Base-by-base conservation (phyloP, 2,329 filamentous ascomycete species). In the Macrophomina phaseolina region DNA sequence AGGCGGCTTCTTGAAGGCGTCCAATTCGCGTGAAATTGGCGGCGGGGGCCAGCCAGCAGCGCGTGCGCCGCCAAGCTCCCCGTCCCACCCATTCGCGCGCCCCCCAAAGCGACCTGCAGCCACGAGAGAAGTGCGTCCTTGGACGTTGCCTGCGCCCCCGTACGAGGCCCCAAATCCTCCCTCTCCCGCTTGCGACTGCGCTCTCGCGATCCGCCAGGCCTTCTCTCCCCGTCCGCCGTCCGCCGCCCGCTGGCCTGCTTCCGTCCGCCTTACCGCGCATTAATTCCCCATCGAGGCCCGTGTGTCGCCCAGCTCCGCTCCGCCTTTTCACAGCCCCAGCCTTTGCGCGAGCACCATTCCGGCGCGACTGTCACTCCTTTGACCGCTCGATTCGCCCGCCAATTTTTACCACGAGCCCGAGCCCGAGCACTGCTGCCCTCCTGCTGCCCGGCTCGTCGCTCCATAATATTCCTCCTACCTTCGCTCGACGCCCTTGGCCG, bases 301-400 rank as follows among this genome's bases (percentile, higher is more conserved):
- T 49, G 58, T 62, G 58, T 62, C 58, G 23, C 28, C 18, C 58
- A 61, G 45, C 42, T 62, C 58, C 58, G 42, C 58, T 62, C 58
- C 58, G 58, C 58, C 58, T 62, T 62, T 62, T 62, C 58, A 38
- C 58, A 49, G 58, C 58, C 58, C 58, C 58, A 62, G 58, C 58
- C 42, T 23, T 23, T 62, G 58, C 58, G 58, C 58, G 58, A 62
- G 58, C 45, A 60, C 55, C 28, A 46, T 46, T 58, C 55, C 55
- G 55, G 55, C 58, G 58, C 58, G 45, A 62, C 42, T 32, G 58
- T 62, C 58, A 62, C 58, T 62, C 58, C 58, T 62, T 62, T 62
- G 58, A 62, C 58, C 58, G 58, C 58, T 38, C 30, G 14, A 30
- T 32, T 49, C 42, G 42, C 56, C 56, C n/a, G 58, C 23, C 55